phyloP scores from a whole-genome alignment of 768 basidiomycete species.

The Grammothele lineata region DNA sequence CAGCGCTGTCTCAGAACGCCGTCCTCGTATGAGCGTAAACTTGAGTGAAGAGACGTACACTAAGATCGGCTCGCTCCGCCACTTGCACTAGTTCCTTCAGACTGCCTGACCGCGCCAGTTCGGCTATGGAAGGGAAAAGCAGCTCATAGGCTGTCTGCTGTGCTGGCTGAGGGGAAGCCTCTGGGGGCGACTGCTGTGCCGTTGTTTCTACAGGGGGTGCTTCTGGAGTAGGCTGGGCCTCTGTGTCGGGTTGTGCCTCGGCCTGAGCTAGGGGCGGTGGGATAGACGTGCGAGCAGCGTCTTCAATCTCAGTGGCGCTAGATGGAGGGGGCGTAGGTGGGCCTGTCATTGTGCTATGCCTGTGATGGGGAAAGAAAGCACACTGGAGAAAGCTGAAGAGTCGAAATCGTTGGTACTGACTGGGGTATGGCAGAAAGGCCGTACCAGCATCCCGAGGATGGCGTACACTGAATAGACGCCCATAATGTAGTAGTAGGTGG shows the following conservation, averaged over 20 bases:
- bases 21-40: not conserved
- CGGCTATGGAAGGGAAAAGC: conserved; percentile 39
- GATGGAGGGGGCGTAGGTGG: conserved; percentile 63
- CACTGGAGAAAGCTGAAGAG: not conserved
- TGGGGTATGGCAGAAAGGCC: too few relatives aligned
- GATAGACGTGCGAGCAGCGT: conserved; percentile 32
- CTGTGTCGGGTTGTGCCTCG: conserved; percentile 4
- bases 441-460: too few relatives aligned
- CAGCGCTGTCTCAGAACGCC: not conserved
- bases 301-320: conserved; percentile 53
- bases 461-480: conserved; percentile 2
- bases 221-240: not conserved
- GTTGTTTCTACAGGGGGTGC: conserved; percentile 1
- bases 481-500: not conserved
- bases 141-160: conserved; percentile 32
- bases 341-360: conserved; percentile 44
- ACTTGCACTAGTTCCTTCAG: conserved; percentile 38
- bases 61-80: conserved; percentile 52
- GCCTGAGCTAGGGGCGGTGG: conserved; percentile 13
- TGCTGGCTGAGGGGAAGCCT: not conserved
- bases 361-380: too few relatives aligned
- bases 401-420: conserved; percentile 4
- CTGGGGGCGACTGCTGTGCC: conserved; percentile 1
- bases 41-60: conserved; percentile 33
- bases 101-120: conserved; percentile 41